Evolutionary conservation across 306 rosid species (phyloP).

Genomic region (Pueraria montana): DNA sequence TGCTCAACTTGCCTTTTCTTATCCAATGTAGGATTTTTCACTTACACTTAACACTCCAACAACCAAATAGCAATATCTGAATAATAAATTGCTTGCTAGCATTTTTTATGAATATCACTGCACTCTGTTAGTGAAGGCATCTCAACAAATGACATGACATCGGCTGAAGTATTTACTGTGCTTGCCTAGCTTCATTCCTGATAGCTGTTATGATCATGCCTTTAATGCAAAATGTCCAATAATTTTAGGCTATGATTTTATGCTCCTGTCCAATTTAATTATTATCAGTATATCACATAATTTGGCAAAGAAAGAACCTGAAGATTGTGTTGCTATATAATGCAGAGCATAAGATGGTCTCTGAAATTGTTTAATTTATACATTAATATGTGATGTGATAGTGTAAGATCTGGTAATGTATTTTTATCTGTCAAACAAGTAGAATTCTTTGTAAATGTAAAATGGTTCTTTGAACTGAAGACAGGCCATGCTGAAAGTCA

Average conservation of each 20-base stretch:
- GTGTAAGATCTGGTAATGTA: background rate
- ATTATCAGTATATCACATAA: background rate
- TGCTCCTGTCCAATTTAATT: background rate
- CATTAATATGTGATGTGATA: background rate
- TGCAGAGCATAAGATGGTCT: constrained; percentile 21
- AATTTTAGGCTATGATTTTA: background rate
- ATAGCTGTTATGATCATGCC: background rate
- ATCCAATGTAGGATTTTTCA: background rate
- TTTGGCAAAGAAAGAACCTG: background rate
- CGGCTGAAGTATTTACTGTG: background rate
- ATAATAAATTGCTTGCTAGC: background rate
- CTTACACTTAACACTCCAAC: background rate
- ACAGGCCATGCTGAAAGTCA: no score
- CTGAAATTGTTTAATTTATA: constrained; percentile 16
- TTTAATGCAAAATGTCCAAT: background rate
- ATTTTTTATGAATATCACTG: constrained; percentile 7
- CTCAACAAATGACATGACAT: constrained; percentile 17
- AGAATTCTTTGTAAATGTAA: background rate
- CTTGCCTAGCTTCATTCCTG: background rate
- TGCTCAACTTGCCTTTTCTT: background rate
- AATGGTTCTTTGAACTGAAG: constrained; percentile 18
- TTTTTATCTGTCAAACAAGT: constrained; percentile 9
- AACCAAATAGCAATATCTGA: background rate
- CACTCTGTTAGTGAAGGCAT: background rate
- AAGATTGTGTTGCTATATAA: background rate